phyloP scores from a whole-genome alignment of 2,329 filamentous ascomycete species.

The Pseudogymnoascus sp. region DNA sequence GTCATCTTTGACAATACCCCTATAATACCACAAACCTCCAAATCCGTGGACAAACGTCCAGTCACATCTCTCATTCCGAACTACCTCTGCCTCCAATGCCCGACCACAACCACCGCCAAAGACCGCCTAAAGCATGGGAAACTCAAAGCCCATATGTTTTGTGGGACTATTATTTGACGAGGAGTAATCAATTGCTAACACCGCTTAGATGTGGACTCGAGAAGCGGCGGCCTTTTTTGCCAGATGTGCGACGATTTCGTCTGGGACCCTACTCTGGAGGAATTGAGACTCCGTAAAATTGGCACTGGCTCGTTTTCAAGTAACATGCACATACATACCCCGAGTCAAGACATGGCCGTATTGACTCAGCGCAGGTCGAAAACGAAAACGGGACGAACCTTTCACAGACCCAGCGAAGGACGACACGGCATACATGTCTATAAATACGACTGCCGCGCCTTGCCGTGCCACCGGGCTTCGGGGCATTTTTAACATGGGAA shows the following conservation, averaged over 20 bases:
- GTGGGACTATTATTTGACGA: conserved; percentile 38
- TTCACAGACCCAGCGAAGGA: conserved; percentile 57
- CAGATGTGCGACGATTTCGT: conserved; percentile 76
- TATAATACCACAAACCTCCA: conserved; percentile 58
- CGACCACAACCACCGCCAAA: conserved; percentile 56
- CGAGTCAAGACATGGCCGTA: not conserved
- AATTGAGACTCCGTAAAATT: conserved; percentile 62
- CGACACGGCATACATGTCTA: conserved; percentile 66
- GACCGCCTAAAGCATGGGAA: conserved; percentile 59
- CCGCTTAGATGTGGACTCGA: conserved; percentile 64
- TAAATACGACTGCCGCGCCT: conserved; percentile 70
- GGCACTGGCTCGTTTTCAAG: conserved; percentile 58
- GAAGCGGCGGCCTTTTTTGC: conserved; percentile 67
- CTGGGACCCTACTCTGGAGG: conserved; percentile 73
- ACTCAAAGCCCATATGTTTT: conserved; percentile 65
- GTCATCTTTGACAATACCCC: conserved; percentile 61
- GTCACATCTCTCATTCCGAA: conserved; percentile 58
- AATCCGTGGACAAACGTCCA: conserved; percentile 45
- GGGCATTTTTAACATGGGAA: conserved; percentile 95
- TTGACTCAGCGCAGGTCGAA: conserved; percentile 43
- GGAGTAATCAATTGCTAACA: conserved; percentile 10
- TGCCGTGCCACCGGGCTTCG: conserved; percentile 83
- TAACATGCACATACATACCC: conserved; percentile 30
- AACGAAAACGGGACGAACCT: conserved; percentile 67
- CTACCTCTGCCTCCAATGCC: conserved; percentile 67